phyloP scores from a whole-genome alignment of 495 filamentous ascomycete species.

The Opeltia flavorubescens region DNA sequence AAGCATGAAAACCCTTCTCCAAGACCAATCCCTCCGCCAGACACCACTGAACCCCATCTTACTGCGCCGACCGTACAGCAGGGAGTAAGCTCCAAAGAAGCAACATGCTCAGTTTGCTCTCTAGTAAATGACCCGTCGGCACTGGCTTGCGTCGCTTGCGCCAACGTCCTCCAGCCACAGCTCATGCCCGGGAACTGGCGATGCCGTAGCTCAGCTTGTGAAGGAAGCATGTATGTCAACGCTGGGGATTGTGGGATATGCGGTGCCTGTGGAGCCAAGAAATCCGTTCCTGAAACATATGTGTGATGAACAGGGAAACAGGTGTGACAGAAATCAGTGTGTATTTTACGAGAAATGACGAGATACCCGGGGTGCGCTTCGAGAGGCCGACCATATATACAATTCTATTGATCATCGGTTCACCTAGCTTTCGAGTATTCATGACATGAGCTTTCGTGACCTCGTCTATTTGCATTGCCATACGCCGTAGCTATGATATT shows the following conservation, averaged over 20 bases:
- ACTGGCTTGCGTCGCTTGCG: constrained; percentile 47
- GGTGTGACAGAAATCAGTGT: too few relatives aligned
- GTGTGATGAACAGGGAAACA: too few relatives aligned
- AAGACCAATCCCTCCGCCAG: not conserved
- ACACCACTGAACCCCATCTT: not conserved
- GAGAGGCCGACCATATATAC: too few relatives aligned
- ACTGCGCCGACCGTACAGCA: not conserved
- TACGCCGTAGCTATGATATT: not conserved
- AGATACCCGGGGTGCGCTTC: too few relatives aligned
- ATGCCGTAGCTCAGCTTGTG: constrained; percentile 40
- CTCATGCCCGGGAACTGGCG: constrained; percentile 41
- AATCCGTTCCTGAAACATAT: not conserved
- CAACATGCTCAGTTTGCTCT: constrained; percentile 48
- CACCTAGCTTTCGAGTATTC: too few relatives aligned
- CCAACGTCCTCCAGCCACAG: constrained; percentile 44
- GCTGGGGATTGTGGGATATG: constrained; percentile 50
- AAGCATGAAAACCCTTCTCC: not conserved
- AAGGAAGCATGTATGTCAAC: constrained; percentile 43
- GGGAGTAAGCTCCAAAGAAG: not conserved
- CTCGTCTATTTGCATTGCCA: not conserved
- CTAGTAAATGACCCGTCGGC: constrained; percentile 36
- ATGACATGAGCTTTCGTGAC: too few relatives aligned
- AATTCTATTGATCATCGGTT: too few relatives aligned
- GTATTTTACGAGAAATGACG: too few relatives aligned
- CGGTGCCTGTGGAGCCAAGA: constrained; percentile 42